A percentile compares a stretch with the other conserved stretches of the same genome.
These are phyloP conservation scores for Aspergillus glaucus DNA, from an alignment of 2,329 filamentous ascomycete genomes.

Conservation along the genomic window DNA sequence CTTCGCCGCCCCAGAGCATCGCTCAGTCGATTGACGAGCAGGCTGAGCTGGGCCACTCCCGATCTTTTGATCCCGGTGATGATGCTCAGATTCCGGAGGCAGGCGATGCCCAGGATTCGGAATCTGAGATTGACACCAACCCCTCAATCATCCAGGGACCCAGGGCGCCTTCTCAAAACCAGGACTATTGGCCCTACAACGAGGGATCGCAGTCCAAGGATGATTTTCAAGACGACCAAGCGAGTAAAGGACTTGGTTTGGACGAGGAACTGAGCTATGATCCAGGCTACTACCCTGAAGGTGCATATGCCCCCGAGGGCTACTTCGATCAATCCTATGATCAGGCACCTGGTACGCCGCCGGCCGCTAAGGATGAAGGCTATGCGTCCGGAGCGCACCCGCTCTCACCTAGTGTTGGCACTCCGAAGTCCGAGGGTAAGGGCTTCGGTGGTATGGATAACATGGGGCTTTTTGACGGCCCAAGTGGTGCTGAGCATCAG, in stretches of 20 bases:
- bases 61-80: slow-evolving; percentile 39
- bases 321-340: slow-evolving; percentile 34
- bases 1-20: slow-evolving; percentile 51
- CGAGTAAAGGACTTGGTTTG: slow-evolving; percentile 49
- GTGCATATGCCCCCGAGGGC: slow-evolving; percentile 32
- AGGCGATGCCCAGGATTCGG: slow-evolving; percentile 54
- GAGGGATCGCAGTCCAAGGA: slow-evolving; percentile 46
- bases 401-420: slow-evolving; percentile 44
- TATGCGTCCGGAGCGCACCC: slow-evolving; percentile 74
- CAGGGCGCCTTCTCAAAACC: slow-evolving; percentile 43
- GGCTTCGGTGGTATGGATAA: slow-evolving; percentile 50
- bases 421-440: slow-evolving; percentile 41
- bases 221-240: slow-evolving; percentile 34
- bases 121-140: slow-evolving; percentile 68
- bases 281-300: slow-evolving; percentile 53
- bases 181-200: slow-evolving; percentile 52
- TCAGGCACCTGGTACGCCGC: slow-evolving; percentile 45
- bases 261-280: slow-evolving; percentile 52
- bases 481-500: slow-evolving; percentile 38
- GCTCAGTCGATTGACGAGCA: slow-evolving; percentile 41
- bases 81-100: slow-evolving; percentile 67
- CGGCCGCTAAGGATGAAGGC: slow-evolving; percentile 72
- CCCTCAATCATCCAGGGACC: slow-evolving; percentile 76
- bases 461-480: slow-evolving; percentile 46
- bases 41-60: neutral